Base-by-base conservation (phyloP, 108 stramenopile species). In the Ochromonas danica region DNA sequence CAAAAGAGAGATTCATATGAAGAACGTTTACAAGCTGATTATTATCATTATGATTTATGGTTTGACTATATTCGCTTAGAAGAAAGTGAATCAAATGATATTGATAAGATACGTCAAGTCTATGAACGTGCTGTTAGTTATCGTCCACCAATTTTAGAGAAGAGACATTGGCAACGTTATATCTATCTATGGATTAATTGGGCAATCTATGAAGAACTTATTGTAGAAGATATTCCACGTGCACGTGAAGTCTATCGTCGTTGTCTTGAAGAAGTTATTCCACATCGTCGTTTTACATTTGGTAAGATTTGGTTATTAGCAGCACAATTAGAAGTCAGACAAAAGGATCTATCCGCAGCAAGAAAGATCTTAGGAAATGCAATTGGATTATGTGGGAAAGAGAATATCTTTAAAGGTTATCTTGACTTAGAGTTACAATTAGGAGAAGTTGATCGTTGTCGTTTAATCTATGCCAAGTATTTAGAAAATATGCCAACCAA, bases 171-270 rank as follows among this genome's bases (percentile, higher is more conserved):
- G 98, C 89, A 89, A 80, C 84, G 98, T 36, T 99, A 99, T 85
- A 96, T 99, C 67, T 99, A 93, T 78, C 87, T 99, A 40, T 99
- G 96, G 96, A 94, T 98, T 71, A 94, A 94, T 79, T 97, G 95
- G 78, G 95, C 97, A 1, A 65, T 94, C 0, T 97, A 91, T 70
- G 98, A 99, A 85, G 97, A 98, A 83, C 71, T 99, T 40, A 82
- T 86, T 60, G 86, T 82, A 1, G 80, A 87, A 28, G 94, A 98
- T 81, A 81, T 89, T 78, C 88, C 88, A 39, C 86, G 91, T 17
- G 93, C 94, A 1, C 86, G 93, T 2, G 88, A 93, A 87, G 89
- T 98, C 39, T 97, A 96, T 81, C 85, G 91, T 33, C 89, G 92
- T 27, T 95, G 93, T 61, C 81, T 99, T 0, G n/a, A n/a, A n/a